Conservation (phyloP, 306 rosid genomes). For the Gillenia trifoliata region DNA sequence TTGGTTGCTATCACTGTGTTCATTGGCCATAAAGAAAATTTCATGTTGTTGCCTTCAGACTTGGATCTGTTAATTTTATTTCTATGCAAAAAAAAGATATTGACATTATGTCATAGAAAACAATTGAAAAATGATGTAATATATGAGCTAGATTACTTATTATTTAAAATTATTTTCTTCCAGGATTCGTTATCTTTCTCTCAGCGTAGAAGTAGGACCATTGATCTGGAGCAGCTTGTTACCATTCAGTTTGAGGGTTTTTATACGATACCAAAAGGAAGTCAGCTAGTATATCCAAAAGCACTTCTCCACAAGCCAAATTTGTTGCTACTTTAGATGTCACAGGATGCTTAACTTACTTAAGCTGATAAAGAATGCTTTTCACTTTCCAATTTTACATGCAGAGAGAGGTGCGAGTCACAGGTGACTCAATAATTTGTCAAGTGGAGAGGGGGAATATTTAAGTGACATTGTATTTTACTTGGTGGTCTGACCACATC, state of each 20-base stretch:
- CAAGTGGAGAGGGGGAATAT: constrained; percentile 28
- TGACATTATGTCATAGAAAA: constrained; percentile 2
- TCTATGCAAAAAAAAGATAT: neutral
- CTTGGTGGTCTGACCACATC: constrained; percentile 89
- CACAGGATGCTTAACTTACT: constrained; percentile 61
- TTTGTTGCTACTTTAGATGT: constrained; percentile 74
- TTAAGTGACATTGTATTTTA: constrained; percentile 53
- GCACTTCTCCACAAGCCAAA: constrained; percentile 75
- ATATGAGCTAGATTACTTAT: neutral
- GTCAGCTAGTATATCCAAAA: constrained; percentile 67
- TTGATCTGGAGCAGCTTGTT: constrained; percentile 58
- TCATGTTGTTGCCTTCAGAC: neutral
- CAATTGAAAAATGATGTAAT: neutral
- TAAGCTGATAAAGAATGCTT: constrained; percentile 52
- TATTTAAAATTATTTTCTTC: constrained; percentile 4
- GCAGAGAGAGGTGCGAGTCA: constrained; percentile 36
- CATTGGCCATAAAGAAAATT: neutral
- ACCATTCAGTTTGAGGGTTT: constrained; percentile 68
- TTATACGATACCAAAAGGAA: constrained; percentile 58
- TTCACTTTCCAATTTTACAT: constrained; percentile 49
- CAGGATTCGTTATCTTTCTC: constrained; percentile 71
- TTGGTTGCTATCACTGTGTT: neutral
- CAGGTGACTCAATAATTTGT: constrained; percentile 25
- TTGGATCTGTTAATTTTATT: neutral
- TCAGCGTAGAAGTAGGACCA: constrained; percentile 51